Conservation (phyloP, 1,284 basidiomycete species). For the Moesziomyces globuligerus region DNA sequence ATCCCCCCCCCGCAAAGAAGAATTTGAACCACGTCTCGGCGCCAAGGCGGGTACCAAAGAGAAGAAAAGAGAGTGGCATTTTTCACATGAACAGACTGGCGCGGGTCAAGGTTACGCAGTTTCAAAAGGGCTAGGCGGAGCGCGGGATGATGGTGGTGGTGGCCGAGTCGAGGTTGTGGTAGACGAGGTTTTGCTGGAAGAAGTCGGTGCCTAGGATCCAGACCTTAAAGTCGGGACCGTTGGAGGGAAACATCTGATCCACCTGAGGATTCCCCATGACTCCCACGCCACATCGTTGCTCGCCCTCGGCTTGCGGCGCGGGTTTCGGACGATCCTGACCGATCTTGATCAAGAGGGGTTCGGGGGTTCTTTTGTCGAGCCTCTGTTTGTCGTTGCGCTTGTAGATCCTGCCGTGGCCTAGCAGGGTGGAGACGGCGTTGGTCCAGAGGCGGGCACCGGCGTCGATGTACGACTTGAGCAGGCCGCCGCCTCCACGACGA, state of each 20-base stretch:
- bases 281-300: constrained; percentile 9
- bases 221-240: constrained; percentile 18
- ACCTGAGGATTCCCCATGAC: constrained; percentile 27
- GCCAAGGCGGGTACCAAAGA: no score
- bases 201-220: constrained; percentile 38
- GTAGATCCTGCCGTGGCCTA: no score
- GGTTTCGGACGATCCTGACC: not conserved
- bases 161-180: constrained; percentile 27
- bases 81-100: no score
- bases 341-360: not conserved
- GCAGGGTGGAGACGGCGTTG: no score
- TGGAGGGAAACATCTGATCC: constrained; percentile 29
- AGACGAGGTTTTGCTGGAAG: constrained; percentile 37
- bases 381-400: no score
- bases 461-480: constrained; percentile 8
- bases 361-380: no score
- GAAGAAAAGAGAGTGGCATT: no score
- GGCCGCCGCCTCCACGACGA: no score
- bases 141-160: constrained; percentile 22
- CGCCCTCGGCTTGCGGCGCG: not conserved
- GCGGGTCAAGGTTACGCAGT: no score
- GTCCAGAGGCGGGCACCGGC: not conserved
- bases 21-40: no score
- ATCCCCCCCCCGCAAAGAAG: not conserved
- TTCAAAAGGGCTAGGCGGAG: not conserved